These are phyloP conservation scores for Aspergillus neoniger DNA, from an alignment of 2,329 filamentous ascomycete species.

Conservation along the genomic window DNA sequence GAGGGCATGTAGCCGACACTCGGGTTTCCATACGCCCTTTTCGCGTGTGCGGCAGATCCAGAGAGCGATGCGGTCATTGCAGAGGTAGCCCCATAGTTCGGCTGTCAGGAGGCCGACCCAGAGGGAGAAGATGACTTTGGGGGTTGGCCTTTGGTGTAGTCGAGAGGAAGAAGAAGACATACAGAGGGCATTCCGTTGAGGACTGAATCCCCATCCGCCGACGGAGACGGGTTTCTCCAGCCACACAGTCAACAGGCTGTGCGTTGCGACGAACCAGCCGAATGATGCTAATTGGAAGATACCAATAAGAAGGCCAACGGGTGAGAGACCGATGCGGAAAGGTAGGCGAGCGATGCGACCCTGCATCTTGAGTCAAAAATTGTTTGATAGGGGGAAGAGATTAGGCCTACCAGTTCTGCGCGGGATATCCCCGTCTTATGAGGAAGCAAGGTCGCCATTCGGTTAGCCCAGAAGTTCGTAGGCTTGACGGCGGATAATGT, in stretches of 20 bases:
- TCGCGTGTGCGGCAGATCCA: neutral
- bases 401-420: neutral
- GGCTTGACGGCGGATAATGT: neutral
- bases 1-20: neutral
- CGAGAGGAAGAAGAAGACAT: neutral
- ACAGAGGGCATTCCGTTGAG: neutral
- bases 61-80: neutral
- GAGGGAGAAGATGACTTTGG: neutral
- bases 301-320: neutral
- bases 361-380: neutral
- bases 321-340: neutral
- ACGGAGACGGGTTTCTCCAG: neutral
- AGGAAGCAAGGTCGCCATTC: neutral
- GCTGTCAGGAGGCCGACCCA: neutral
- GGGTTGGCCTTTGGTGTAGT: neutral
- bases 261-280: neutral
- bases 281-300: neutral
- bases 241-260: neutral
- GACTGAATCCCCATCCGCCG: neutral
- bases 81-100: conserved; percentile 3
- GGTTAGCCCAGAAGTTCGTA: neutral
- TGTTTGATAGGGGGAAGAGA: too few species aligned
- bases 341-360: neutral
- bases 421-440: neutral
- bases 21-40: conserved; percentile 1